These are phyloP conservation scores for Cornus suecica DNA, from an alignment of 148 eudicot species.

Conservation along the genomic window DNA sequence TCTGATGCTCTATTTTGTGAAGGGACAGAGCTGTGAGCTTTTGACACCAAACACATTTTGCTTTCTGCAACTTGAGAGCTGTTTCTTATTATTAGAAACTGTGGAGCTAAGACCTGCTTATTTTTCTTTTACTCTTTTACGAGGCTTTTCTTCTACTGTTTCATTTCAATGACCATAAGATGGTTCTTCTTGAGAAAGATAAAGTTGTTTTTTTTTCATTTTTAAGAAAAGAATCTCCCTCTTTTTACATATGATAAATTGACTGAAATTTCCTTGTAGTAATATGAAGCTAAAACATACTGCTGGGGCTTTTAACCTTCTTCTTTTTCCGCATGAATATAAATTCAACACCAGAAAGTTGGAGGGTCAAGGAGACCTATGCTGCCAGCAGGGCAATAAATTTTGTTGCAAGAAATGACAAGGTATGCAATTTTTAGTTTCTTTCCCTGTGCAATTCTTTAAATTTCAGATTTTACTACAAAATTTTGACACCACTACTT, in stretches of 20 bases:
- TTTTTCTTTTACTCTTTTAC: background rate
- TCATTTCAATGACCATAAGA: background rate
- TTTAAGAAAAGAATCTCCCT: background rate
- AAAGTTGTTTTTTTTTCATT: background rate
- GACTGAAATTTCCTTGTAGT: background rate
- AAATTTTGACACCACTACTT: too few species aligned
- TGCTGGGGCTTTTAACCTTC: background rate
- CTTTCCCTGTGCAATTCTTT: background rate
- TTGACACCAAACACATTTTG: background rate
- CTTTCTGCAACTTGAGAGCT: background rate
- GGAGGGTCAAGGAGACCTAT: background rate
- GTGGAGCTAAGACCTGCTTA: background rate
- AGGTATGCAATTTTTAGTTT: background rate
- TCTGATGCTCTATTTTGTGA: background rate
- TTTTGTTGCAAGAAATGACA: background rate
- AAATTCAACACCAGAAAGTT: constrained; percentile 2
- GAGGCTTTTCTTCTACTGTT: constrained; percentile 1
- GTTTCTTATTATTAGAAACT: background rate
- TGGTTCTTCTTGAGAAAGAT: background rate
- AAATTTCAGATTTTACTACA: background rate
- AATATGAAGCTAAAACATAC: background rate
- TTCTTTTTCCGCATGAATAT: background rate
- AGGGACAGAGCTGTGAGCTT: constrained; percentile 2
- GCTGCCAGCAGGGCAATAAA: background rate
- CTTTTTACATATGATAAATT: too few species aligned